Evolutionary conservation across 2,329 filamentous ascomycete genomes (phyloP).

Genomic region (Allantophomopsis cytisporea): DNA sequence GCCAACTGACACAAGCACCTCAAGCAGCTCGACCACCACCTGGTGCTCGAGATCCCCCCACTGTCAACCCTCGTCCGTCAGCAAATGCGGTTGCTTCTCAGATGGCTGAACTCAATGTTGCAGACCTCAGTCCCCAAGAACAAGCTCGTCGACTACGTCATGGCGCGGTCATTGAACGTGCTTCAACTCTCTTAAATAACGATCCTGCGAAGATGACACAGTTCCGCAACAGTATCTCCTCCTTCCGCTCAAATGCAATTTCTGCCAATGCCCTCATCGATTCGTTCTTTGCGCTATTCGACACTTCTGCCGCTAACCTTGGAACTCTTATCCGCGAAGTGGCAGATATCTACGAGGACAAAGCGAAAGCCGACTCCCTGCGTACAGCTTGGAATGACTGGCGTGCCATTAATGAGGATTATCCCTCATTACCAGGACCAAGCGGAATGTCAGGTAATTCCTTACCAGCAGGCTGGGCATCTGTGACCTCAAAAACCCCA

Average conservation of each 20-base stretch:
- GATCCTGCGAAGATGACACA: slow-evolving; percentile 59
- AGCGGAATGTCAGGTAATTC: slow-evolving; percentile 37
- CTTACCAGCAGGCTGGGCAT: slow-evolving; percentile 16
- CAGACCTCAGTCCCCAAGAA: slow-evolving; percentile 56
- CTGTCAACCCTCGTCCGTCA: slow-evolving; percentile 7
- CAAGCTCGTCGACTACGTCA: slow-evolving; percentile 72
- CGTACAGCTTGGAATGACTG: slow-evolving; percentile 87
- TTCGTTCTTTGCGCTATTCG: slow-evolving; percentile 75
- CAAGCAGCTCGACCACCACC: slow-evolving; percentile 19
- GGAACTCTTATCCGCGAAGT: slow-evolving; percentile 86
- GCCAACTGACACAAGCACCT: slow-evolving; percentile 47
- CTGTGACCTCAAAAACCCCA: slow-evolving; percentile 14
- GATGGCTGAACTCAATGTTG: slow-evolving; percentile 31
- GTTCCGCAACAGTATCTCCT: slow-evolving; percentile 71
- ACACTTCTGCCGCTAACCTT: slow-evolving; percentile 66
- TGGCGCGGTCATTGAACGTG: slow-evolving; percentile 73
- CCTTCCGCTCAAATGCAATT: slow-evolving; percentile 57
- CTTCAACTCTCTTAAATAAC: slow-evolving; percentile 66
- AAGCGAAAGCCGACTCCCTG: slow-evolving; percentile 56
- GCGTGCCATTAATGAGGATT: slow-evolving; percentile 92
- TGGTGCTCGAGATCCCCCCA: slow-evolving; percentile 3
- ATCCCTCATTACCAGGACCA: slow-evolving; percentile 72
- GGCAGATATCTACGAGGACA: slow-evolving; percentile 83
- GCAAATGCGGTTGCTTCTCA: slow-evolving; percentile 7
- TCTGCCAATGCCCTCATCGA: slow-evolving; percentile 70